Base-by-base conservation (phyloP, 768 basidiomycete genomes). In the Lepiota brunneoincarnata region DNA sequence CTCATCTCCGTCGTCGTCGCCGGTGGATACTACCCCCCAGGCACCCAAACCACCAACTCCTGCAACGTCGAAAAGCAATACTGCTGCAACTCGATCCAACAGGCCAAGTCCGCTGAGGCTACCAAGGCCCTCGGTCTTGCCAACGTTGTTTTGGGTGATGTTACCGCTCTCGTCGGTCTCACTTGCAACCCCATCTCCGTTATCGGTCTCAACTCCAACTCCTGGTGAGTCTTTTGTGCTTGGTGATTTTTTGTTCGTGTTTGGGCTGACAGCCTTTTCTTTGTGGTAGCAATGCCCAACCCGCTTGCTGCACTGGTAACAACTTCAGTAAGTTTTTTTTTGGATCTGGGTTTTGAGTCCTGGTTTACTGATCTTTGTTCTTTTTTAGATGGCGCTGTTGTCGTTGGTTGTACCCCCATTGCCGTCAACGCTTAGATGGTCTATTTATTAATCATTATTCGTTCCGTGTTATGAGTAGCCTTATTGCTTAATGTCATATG, bases 121-220 rank as follows among this genome's bases (percentile, higher is more conserved):
- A 10, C n/a, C 6, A 5, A 4, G 0, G 6, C 20, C 10, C 28
- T 35, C 31, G 45, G 45, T 14, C 6, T 20, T n/a, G 2, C 35
- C 18, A 31, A 23, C 34, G 24, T 42, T 26, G 34, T 12, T 9
- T 2, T 36, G 3, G 34, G 9, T 5, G 42, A 14, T 37, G 44
- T 55, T 6, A 41, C 23, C 15, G 54, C 35, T 21, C 54, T 26
- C n/a, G 17, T 55, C 31, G 54, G 54, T 18, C 10, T 49, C 12
- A 48, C n/a, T 38, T 55, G 54, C 37, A 55, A 28, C 36, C 54
- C 54, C 0, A 9, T 55, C 23, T n/a, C 11, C 2, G 41, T 41
- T 37, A n/a, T 49, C 15, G 54, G 45, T 17, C 0, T 55, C 14
- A n/a, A n/a, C 20, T 45, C 45, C 35, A 55, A 55, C 20, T 36